A percentile compares a stretch with the other conserved stretches of the same genome.
phyloP scores from a whole-genome alignment of 2,329 filamentous ascomycete species.

The Neofusicoccum ribis region DNA sequence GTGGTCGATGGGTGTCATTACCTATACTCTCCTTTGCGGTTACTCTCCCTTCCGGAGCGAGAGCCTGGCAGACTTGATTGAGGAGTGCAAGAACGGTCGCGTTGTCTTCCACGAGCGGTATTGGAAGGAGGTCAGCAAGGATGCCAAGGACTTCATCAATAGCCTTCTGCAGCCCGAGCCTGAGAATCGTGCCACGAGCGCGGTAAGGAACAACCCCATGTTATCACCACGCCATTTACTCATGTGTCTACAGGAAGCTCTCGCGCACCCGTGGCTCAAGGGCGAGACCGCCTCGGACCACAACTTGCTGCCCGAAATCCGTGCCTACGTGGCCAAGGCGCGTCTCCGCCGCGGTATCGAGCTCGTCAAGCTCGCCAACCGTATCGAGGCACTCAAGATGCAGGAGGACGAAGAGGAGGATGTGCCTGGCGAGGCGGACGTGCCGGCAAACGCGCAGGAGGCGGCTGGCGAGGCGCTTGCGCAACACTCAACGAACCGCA shows the following conservation, averaged over 20 bases:
- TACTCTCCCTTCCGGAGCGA: constrained; percentile 98
- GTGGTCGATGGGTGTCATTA: constrained; percentile 99
- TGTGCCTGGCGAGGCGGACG: constrained; percentile 56
- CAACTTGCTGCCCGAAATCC: constrained; percentile 96
- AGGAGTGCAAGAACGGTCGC: constrained; percentile 81
- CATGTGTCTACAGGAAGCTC: constrained; percentile 59
- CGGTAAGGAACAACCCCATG: constrained; percentile 52
- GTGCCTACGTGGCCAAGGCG: constrained; percentile 86
- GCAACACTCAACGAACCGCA: constrained; percentile 32
- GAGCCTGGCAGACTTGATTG: constrained; percentile 87
- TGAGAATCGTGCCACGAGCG: constrained; percentile 72
- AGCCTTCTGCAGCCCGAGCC: constrained; percentile 77
- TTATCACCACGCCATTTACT: background rate
- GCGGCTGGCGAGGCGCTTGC: constrained; percentile 52
- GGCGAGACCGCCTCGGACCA: constrained; percentile 91
- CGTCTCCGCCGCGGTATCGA: constrained; percentile 92
- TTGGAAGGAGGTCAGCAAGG: constrained; percentile 95
- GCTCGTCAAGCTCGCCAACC: constrained; percentile 91
- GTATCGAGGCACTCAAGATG: constrained; percentile 91
- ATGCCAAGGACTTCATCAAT: constrained; percentile 93
- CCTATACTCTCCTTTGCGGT: constrained; percentile 94
- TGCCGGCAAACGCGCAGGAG: constrained; percentile 63
- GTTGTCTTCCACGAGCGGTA: constrained; percentile 97
- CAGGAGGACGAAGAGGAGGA: constrained; percentile 85
- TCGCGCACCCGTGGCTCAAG: constrained; percentile 84